These are phyloP conservation scores for Wickerhamomyces chambardii DNA, from an alignment of 805 yeast genomes.

Conservation along the genomic window DNA sequence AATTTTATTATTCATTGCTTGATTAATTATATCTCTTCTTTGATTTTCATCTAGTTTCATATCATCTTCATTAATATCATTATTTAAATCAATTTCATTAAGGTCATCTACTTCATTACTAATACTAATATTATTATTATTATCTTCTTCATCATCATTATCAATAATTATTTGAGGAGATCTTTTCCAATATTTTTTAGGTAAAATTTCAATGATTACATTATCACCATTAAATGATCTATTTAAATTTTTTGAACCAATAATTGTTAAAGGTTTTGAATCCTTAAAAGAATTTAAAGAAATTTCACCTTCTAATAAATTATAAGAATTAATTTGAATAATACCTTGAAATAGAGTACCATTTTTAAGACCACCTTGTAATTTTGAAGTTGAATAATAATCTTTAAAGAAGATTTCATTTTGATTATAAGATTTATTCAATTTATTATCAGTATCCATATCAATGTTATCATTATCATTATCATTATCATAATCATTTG, in stretches of 20 bases:
- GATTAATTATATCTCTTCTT: conserved; percentile 63
- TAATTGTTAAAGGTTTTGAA: conserved; percentile 73
- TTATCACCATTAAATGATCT: conserved; percentile 90
- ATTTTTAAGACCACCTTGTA: conserved; percentile 84
- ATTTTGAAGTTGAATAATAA: conserved; percentile 70
- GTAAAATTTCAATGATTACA: conserved; percentile 84
- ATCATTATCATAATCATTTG: no score
- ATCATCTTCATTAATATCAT: conserved; percentile 56
- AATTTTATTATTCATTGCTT: conserved; percentile 58
- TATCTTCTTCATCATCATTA: conserved; percentile 35
- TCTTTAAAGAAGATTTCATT: conserved; percentile 59
- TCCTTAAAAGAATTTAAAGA: conserved; percentile 59
- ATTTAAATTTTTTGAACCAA: conserved; percentile 80
- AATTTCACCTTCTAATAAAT: conserved; percentile 81
- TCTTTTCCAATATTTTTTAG: conserved; percentile 79
- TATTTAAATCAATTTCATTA: conserved; percentile 31
- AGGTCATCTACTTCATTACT: no score
- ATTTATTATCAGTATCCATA: conserved; percentile 7
- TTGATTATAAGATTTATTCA: conserved; percentile 10
- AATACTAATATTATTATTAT: no score
- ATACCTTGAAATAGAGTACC: conserved; percentile 86
- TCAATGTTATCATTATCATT: no score
- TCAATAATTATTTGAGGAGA: conserved; percentile 78
- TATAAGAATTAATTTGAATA: conserved; percentile 74
- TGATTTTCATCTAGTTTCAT: conserved; percentile 21